Evolutionary conservation across 495 filamentous ascomycete species (phyloP).

Genomic region (Tuber magnatum): DNA sequence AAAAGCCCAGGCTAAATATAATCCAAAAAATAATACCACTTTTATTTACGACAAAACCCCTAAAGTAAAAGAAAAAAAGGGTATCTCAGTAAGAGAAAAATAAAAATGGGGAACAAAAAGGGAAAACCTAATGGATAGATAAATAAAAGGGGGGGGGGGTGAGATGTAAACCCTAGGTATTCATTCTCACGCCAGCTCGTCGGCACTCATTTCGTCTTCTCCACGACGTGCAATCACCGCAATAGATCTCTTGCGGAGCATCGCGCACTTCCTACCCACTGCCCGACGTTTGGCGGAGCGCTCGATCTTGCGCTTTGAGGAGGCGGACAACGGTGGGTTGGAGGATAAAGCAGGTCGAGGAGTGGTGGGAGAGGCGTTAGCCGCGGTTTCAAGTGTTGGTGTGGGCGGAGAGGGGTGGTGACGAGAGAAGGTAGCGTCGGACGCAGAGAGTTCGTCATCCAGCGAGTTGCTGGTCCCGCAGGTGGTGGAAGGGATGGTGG

Average conservation of each 20-base stretch:
- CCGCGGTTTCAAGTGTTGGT: neutral
- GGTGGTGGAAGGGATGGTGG: neutral
- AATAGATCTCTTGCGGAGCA: neutral
- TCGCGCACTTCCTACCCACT: neutral
- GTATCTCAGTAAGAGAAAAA: neutral
- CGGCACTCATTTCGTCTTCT: neutral
- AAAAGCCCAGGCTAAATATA: neutral
- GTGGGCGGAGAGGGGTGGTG: neutral
- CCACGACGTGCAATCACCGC: neutral
- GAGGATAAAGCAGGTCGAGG: neutral
- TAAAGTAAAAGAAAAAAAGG: neutral
- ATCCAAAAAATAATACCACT: neutral
- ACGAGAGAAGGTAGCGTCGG: neutral
- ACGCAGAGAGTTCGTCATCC: constrained; percentile 7
- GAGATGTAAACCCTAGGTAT: neutral
- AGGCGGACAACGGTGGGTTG: neutral
- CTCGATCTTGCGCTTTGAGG: neutral
- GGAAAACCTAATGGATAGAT: neutral
- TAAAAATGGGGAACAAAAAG: neutral
- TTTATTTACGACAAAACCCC: neutral
- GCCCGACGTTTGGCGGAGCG: neutral
- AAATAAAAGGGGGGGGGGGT: neutral
- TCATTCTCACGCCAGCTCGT: neutral
- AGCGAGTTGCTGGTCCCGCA: neutral
- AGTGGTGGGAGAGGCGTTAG: neutral